A percentile compares a stretch with the other conserved stretches of the same genome.
phyloP scores from a whole-genome alignment of 179 eudicot genomes.

The Monotropa hypopitys region DNA sequence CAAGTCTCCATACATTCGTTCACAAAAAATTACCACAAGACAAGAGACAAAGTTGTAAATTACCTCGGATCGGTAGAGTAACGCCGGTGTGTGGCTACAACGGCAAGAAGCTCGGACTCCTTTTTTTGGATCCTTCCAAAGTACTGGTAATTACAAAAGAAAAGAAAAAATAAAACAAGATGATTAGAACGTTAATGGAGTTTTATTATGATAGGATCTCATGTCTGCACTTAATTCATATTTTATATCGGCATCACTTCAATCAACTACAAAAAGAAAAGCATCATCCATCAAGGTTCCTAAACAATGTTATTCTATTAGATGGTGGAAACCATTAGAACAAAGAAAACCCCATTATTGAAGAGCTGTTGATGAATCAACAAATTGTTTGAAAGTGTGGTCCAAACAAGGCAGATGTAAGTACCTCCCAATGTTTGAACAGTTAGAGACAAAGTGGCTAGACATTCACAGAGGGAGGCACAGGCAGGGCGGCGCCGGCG shows the following conservation, averaged over 20 bases:
- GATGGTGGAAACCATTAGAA: constrained; percentile 35
- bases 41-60: too few species aligned
- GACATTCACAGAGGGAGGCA: too few species aligned
- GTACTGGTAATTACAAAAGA: constrained; percentile 20
- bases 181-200: constrained; percentile 30
- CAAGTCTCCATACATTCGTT: too few species aligned
- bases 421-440: too few species aligned
- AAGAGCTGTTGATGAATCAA: constrained; percentile 22
- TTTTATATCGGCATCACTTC: constrained; percentile 31
- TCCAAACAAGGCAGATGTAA: too few species aligned
- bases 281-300: constrained; percentile 33
- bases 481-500: too few species aligned
- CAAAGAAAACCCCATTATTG: constrained; percentile 12
- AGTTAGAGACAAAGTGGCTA: too few species aligned
- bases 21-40: too few species aligned
- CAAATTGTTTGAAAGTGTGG: too few species aligned
- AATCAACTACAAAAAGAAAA: constrained; percentile 22
- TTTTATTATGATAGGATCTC: constrained; percentile 19
- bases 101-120: too few species aligned
- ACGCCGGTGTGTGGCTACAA: too few species aligned
- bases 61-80: too few species aligned
- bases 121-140: constrained; percentile 32
- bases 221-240: constrained; percentile 14
- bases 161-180: constrained; percentile 22
- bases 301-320: constrained; percentile 8